phyloP scores from a whole-genome alignment of 2,329 filamentous ascomycete genomes.

The Beauveria bassiana region DNA sequence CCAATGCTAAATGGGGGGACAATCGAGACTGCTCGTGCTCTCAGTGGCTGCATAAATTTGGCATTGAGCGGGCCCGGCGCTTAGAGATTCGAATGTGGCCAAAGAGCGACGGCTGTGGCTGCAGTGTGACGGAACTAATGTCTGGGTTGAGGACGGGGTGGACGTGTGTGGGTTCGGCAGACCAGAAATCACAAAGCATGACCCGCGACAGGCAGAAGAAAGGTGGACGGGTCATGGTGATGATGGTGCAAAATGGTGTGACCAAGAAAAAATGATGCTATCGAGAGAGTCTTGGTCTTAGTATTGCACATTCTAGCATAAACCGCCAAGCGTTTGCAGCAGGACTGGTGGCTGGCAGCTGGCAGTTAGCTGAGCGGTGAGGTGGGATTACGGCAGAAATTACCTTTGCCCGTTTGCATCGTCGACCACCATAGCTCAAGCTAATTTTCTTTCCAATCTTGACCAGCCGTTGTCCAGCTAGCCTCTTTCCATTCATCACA shows the following conservation, averaged over 20 bases:
- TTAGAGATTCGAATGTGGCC: slow-evolving; percentile 15
- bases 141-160: slow-evolving; percentile 5
- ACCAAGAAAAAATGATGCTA: neutral
- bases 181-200: neutral
- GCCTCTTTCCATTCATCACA: neutral
- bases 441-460: neutral
- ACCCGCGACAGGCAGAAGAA: neutral
- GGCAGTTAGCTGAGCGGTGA: slow-evolving; percentile 1
- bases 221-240: neutral
- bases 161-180: neutral
- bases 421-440: too few species aligned
- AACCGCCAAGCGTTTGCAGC: neutral
- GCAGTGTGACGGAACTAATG: slow-evolving; percentile 11
- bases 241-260: neutral
- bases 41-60: slow-evolving; percentile 23
- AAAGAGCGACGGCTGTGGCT: slow-evolving; percentile 10
- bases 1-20: slow-evolving; percentile 20
- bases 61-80: slow-evolving; percentile 19
- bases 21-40: slow-evolving; percentile 12
- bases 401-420: neutral
- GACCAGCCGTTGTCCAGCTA: neutral
- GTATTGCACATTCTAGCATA: neutral
- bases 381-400: neutral
- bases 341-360: neutral
- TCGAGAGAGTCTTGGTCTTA: neutral